Base-by-base conservation (phyloP, 164 flowering plant genomes). In the Cinnamomum micranthum region DNA sequence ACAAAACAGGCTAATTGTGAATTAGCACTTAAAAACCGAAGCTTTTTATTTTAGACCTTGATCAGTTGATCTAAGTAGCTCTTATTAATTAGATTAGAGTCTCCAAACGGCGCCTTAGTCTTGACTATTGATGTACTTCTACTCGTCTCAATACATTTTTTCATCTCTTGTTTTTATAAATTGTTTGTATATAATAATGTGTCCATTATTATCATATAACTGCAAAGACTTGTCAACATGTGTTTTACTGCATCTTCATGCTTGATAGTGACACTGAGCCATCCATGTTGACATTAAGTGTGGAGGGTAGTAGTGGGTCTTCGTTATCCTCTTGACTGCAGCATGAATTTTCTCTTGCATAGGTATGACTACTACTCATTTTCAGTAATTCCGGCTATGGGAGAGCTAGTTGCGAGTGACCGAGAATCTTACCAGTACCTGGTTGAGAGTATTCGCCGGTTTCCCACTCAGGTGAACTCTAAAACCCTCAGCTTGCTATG, bases 311-410 rank as follows among this genome's bases (percentile, higher is more conserved):
- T 14, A 15, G 20, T n/a, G 12, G 60, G 60, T 55, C n/a, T 55
- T 15, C 7, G 20, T 55, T 55, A 55, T 55, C n/a, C 20, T 55
- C n/a, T 13, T 55, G 60, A 17, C n/a, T 6, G 17, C 2, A 55
- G 60, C n/a, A 55, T 17, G 13, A 15, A 4, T 20, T 41, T 24
- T 22, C 64, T 52, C 70, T 77, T 33, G n/a, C 73, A 78, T 87
- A 95, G 97, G 79, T 95, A 95, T 70, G 97, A 95, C 81, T 86
- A 74, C 63, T 93, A 95, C 82, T 95, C 99, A 50, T 95, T 95
- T 81, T 85, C 88, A 3, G 80, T 95, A 52, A 93, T 95, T 84
- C 99, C 99, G 35, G 84, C 90, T 0, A 11, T 95, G 19, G 99
- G 99, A 68, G 92, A 95, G 85, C 74, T 93, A 47, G 91, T 95